Base-by-base conservation (phyloP, 1,139 yeast genomes). In the Arxiozyma heterogenica region DNA sequence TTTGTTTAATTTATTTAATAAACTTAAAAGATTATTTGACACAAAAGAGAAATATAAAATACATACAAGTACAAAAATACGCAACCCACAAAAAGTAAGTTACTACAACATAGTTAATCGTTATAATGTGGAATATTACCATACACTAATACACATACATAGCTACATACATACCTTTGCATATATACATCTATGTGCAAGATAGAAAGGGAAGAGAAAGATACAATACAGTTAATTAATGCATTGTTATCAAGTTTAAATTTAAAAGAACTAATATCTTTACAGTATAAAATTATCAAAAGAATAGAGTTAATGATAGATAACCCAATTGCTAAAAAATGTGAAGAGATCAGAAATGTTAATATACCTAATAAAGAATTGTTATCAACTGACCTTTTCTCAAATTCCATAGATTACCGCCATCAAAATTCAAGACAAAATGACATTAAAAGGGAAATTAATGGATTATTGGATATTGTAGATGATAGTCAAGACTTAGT, bases 401-500 rank as follows among this genome's bases (percentile, higher is more conserved):
- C 39, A 34, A 34, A 3, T 15, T 34, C 39, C 6, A 2, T 12
- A 15, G 39, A 34, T 34, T 15, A 34, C 39, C 39, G n/a, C n/a
- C n/a, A 34, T 15, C 17, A 34, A 34, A 12, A 34, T 4, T 15
- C 6, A 34, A 34, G 44, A 22, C 25, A 22, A 15, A 15, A 11
- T 42, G 7, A 11, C 44, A 27, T 46, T 44, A 44, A 53, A 47
- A 27, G 22, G 21, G 53, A 47, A 25, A 27, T 18, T 17, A 47
- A 17, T 1, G 39, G 38, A 6, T 34, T 42, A 6, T 11, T 11
- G 9, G 58, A 58, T 17, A 22, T 46, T 34, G 5, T 34, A 4
- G 49, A 46, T 34, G 63, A 61, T 51, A 54, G 58, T 15, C 62
- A 64, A 45, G 67, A 63, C 9, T 59, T 59, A 20, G 57, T 63